Evolutionary conservation across 169 alveolate species (phyloP).

Genomic region (Plasmodium gallinaceum): DNA sequence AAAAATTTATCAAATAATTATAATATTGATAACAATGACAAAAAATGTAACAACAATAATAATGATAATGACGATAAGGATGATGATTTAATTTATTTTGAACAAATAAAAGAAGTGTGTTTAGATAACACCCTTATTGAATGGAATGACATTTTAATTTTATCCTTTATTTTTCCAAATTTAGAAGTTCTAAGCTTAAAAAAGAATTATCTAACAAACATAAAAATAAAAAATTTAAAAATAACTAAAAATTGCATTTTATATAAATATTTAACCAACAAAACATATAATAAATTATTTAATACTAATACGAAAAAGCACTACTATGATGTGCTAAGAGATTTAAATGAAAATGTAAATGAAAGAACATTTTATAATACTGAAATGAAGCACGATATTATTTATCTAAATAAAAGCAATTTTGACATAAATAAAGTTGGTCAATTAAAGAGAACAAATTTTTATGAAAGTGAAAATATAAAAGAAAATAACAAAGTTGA

Average conservation of each 20-base stretch:
- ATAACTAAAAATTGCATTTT: constrained; percentile 8
- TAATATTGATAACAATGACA: neutral
- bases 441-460: no score
- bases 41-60: neutral
- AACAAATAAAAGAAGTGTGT: constrained; percentile 62
- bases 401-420: no score
- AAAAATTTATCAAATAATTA: neutral
- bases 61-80: neutral
- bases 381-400: no score
- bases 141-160: constrained; percentile 56
- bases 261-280: constrained; percentile 19
- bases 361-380: no score
- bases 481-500: no score
- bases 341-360: neutral
- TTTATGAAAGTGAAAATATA: no score
- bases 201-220: constrained; percentile 54
- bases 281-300: neutral
- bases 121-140: constrained; percentile 45
- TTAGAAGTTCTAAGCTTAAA: constrained; percentile 58
- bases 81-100: constrained; percentile 25
- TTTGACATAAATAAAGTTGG: no score
- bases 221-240: constrained; percentile 18
- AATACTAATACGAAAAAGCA: neutral
- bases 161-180: constrained; percentile 66
- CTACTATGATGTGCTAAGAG: neutral